Percentiles rank a stretch among this genome's conserved stretches.
Evolutionary conservation across 2,329 filamentous ascomycete genomes (phyloP).

Genomic region (Calonectria hongkongensis): DNA sequence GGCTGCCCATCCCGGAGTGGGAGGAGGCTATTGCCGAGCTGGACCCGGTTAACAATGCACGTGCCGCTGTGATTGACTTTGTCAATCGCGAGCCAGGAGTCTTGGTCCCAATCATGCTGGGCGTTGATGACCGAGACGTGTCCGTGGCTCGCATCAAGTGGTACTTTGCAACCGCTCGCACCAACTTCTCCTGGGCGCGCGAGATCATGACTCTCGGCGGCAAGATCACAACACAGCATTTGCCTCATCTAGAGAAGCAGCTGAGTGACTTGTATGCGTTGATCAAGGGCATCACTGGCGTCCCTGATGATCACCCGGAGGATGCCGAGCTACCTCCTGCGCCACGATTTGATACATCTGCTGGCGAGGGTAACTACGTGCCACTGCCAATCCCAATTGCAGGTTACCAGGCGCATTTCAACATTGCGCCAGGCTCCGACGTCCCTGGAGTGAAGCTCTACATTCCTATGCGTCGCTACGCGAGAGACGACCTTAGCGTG

Average conservation of each 20-base stretch:
- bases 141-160: constrained; percentile 5
- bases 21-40: background rate
- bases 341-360: background rate
- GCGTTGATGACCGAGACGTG: background rate
- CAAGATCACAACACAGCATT: background rate
- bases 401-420: background rate
- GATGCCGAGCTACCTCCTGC: background rate
- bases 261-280: background rate
- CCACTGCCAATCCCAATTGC: background rate
- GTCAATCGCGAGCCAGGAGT: background rate
- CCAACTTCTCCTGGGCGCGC: background rate
- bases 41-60: background rate
- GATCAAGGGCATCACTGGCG: constrained; percentile 3
- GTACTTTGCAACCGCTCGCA: constrained; percentile 2
- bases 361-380: background rate
- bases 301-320: background rate
- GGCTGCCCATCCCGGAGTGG: background rate
- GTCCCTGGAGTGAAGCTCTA: background rate
- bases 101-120: background rate
- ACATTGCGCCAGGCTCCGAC: background rate
- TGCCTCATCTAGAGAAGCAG: background rate
- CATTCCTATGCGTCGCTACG: constrained; percentile 2
- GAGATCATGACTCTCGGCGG: constrained; percentile 4
- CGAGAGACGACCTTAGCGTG: background rate
- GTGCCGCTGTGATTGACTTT: background rate